Percentiles rank a stretch among this genome's conserved stretches.
Evolutionary conservation across 225 moss, liverwort and hornwort genomes (phyloP).

Genomic region (Bryum argenteum): DNA sequence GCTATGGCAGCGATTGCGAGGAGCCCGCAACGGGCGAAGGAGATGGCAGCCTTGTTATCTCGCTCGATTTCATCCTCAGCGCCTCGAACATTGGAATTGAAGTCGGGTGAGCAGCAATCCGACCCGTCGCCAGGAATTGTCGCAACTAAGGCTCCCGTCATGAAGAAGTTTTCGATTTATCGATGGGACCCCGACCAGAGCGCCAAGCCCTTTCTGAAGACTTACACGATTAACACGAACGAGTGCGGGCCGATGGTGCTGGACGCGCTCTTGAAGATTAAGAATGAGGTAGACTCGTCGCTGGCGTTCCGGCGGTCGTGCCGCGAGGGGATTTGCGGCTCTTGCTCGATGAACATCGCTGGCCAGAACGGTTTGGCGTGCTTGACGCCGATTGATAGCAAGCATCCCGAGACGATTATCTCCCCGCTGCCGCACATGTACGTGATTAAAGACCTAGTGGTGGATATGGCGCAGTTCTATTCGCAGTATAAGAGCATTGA

Average conservation of each 20-base stretch:
- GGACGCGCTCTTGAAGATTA: constrained; percentile 93
- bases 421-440: constrained; percentile 97
- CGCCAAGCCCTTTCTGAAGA: constrained; percentile 74
- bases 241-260: constrained; percentile 98
- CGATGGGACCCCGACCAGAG: constrained; percentile 81
- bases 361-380: constrained; percentile 85
- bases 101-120: constrained; percentile 22
- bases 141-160: constrained; percentile 49
- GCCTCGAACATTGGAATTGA: constrained; percentile 10
- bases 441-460: constrained; percentile 90
- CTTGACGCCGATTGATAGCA: constrained; percentile 66
- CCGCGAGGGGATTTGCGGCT: constrained; percentile 97
- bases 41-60: constrained; percentile 17
- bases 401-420: constrained; percentile 64
- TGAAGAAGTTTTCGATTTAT: constrained; percentile 92
- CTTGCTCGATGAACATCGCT: constrained; percentile 93
- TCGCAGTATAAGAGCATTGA: constrained; percentile 97
- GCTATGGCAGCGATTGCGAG: constrained; percentile 54
- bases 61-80: constrained; percentile 43
- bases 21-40: constrained; percentile 37
- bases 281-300: constrained; percentile 81
- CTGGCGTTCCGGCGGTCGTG: constrained; percentile 94
- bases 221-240: constrained; percentile 69
- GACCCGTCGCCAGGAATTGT: constrained; percentile 43
- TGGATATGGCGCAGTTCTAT: constrained; percentile 98